phyloP scores from a whole-genome alignment of 208 protist genomes.

The Trypanosoma theileri region DNA sequence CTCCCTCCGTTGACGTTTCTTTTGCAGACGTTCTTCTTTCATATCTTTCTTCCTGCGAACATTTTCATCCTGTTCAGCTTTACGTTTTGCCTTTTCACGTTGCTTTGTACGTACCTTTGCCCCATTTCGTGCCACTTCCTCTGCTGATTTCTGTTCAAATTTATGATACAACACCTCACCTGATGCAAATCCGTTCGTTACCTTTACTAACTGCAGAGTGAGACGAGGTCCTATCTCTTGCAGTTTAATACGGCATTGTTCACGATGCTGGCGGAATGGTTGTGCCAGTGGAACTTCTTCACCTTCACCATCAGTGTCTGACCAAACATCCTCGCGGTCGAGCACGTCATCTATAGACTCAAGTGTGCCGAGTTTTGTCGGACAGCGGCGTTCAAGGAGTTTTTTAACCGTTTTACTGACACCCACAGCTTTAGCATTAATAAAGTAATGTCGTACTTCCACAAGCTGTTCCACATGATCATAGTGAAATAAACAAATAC shows the following conservation, averaged over 20 bases:
- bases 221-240: conserved; percentile 91
- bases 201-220: conserved; percentile 87
- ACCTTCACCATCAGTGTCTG: conserved; percentile 90
- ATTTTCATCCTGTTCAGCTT: conserved; percentile 81
- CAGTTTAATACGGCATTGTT: conserved; percentile 91
- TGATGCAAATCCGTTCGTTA: conserved; percentile 86
- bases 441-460: conserved; percentile 90
- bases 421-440: conserved; percentile 76
- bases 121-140: conserved; percentile 69
- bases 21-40: conserved; percentile 55
- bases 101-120: conserved; percentile 67
- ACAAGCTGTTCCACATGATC: conserved; percentile 83
- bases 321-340: conserved; percentile 83
- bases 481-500: conserved; percentile 88
- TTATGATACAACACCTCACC: conserved; percentile 88
- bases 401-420: conserved; percentile 87
- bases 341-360: conserved; percentile 81
- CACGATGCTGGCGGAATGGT: conserved; percentile 84
- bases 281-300: conserved; percentile 87
- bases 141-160: conserved; percentile 56
- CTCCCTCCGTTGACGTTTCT: conserved; percentile 69
- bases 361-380: conserved; percentile 77
- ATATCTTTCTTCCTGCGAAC: conserved; percentile 60
- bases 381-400: conserved; percentile 78
- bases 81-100: conserved; percentile 69